Percentiles rank a stretch among this genome's conserved stretches.
Evolutionary conservation across 345 rosid genomes (phyloP).

Genomic region (Salix udensis): DNA sequence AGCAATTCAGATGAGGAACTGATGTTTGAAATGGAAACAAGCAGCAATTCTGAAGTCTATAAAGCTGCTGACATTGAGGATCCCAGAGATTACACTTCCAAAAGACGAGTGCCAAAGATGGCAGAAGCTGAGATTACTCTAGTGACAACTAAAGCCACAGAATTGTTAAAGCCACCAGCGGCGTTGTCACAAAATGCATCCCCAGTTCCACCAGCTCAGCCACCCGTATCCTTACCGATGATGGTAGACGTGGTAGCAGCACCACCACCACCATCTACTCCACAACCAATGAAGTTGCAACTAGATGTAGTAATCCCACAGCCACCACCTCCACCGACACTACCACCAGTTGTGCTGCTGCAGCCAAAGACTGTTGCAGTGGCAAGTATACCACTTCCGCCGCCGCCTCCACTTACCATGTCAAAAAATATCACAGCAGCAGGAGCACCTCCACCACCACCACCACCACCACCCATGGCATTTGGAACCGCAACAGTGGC

Average conservation of each 20-base stretch:
- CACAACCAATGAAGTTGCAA: constrained; percentile 11
- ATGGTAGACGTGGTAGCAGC: not conserved
- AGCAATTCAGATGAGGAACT: not conserved
- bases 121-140: not conserved
- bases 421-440: not conserved
- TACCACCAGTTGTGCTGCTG: constrained; percentile 14
- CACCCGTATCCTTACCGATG: not conserved
- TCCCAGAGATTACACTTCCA: not conserved
- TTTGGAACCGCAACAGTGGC: not conserved
- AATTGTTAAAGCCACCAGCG: not conserved
- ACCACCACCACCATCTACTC: not conserved
- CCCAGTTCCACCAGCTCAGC: constrained; percentile 1
- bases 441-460: not conserved
- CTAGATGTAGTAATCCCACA: constrained; percentile 6
- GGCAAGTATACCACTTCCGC: not conserved
- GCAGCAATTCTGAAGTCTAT: constrained; percentile 8
- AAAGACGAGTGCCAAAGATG: constrained; percentile 4
- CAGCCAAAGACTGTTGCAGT: not conserved
- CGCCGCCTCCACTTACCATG: constrained; percentile 10
- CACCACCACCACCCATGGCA: not conserved
- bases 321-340: constrained; percentile 17
- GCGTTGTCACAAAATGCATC: constrained; percentile 6
- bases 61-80: constrained; percentile 17
- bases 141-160: not conserved
- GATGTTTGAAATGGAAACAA: constrained; percentile 1